Conservation (phyloP, 2,329 filamentous ascomycete genomes). For the Diaporthe vaccinii region DNA sequence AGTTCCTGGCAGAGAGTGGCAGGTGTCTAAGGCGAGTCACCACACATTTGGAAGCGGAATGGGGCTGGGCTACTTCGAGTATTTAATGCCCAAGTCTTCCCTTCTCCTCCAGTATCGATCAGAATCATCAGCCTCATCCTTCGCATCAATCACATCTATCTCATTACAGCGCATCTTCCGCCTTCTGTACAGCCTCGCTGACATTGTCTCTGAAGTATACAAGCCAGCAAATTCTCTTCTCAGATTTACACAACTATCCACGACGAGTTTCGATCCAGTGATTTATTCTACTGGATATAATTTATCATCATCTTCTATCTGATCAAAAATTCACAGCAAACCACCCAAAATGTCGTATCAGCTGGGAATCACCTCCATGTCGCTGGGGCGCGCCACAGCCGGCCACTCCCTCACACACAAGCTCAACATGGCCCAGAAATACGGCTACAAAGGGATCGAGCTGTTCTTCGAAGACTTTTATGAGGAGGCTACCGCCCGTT, state of each 20-base stretch:
- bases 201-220: conserved; percentile 7
- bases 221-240: neutral
- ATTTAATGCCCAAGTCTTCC: neutral
- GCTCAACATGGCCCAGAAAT: conserved; percentile 74
- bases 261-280: neutral
- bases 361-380: conserved; percentile 82
- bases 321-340: neutral
- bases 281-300: neutral
- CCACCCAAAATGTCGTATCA: conserved; percentile 63
- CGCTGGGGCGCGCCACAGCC: conserved; percentile 77
- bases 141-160: neutral
- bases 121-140: neutral
- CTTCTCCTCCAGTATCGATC: neutral
- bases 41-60: neutral
- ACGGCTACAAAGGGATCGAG: conserved; percentile 79
- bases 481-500: conserved; percentile 61
- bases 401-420: conserved; percentile 78
- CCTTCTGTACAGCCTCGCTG: neutral
- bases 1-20: neutral
- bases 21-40: neutral
- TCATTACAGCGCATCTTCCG: neutral
- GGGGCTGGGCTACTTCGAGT: neutral
- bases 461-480: conserved; percentile 84
- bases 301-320: neutral
- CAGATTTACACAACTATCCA: neutral